Evolutionary conservation across 352 stramenopile species (phyloP).

Genomic region (Phytophthora chlamydospora): DNA sequence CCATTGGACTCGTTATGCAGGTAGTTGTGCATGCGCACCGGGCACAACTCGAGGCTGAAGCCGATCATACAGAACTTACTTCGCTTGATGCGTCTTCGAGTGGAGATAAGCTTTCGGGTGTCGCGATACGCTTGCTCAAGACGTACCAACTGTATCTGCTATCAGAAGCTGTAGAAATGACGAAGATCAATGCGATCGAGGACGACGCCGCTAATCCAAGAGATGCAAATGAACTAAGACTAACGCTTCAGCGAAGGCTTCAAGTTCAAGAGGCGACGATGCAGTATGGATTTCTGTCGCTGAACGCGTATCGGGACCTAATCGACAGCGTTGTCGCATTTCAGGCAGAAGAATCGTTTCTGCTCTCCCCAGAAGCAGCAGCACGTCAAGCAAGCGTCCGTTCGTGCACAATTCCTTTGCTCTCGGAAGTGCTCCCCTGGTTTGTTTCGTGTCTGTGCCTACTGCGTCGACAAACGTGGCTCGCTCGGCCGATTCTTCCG

Average conservation of each 20-base stretch:
- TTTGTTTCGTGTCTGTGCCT: slow-evolving; percentile 82
- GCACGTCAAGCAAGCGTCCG: slow-evolving; percentile 42
- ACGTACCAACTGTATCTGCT: slow-evolving; percentile 82
- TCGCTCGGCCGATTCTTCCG: slow-evolving; percentile 73
- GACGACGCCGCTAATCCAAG: slow-evolving; percentile 2
- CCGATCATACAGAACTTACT: neutral
- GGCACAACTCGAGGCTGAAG: slow-evolving; percentile 17
- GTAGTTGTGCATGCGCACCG: slow-evolving; percentile 39
- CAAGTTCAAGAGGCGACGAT: slow-evolving; percentile 76
- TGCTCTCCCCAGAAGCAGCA: slow-evolving; percentile 29
- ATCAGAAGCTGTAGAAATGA: slow-evolving; percentile 74
- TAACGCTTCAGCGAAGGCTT: slow-evolving; percentile 29
- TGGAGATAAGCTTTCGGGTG: slow-evolving; percentile 32
- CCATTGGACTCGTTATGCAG: slow-evolving; percentile 44
- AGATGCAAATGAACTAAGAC: slow-evolving; percentile 18
- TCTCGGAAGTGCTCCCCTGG: slow-evolving; percentile 78
- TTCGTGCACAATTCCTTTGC: slow-evolving; percentile 50
- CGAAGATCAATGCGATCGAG: slow-evolving; percentile 41
- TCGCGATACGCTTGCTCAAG: slow-evolving; percentile 64
- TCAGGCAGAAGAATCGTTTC: slow-evolving; percentile 62
- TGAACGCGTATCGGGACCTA: slow-evolving; percentile 64
- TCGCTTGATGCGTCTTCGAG: slow-evolving; percentile 1
- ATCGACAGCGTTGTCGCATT: slow-evolving; percentile 51
- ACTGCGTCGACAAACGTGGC: slow-evolving; percentile 81
- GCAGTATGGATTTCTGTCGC: slow-evolving; percentile 67